Percentiles rank a stretch among this genome's conserved stretches.
phyloP scores from a whole-genome alignment of 371 early-diverging fungal genomes.

The Vairimorpha necatrix region DNA sequence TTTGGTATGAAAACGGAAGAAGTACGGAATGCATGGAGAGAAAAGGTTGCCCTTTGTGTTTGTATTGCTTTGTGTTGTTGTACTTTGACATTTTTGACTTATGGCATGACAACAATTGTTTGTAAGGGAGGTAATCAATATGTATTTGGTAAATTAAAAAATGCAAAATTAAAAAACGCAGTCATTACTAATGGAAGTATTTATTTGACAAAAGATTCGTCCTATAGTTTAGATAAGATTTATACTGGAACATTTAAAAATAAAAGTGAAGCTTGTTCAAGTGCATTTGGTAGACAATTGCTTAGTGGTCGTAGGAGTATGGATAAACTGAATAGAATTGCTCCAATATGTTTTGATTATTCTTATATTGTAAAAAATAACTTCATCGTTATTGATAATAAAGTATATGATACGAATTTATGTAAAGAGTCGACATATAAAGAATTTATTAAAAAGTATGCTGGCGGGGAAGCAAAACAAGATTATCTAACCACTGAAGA shows the following conservation, averaged over 20 bases:
- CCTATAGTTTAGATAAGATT: slow-evolving; percentile 27
- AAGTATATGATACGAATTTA: slow-evolving; percentile 58
- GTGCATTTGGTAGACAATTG: slow-evolving; percentile 50
- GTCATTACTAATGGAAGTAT: slow-evolving; percentile 60
- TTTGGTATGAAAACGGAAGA: slow-evolving; percentile 61
- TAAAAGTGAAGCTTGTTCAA: slow-evolving; percentile 48
- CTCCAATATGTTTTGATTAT: slow-evolving; percentile 56
- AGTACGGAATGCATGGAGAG: slow-evolving; percentile 65
- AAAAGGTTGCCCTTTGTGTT: slow-evolving; percentile 64
- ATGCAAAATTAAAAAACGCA: slow-evolving; percentile 42
- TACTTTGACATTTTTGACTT: slow-evolving; percentile 62
- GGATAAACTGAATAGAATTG: slow-evolving; percentile 41
- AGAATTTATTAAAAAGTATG: slow-evolving; percentile 44
- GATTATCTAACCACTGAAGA: slow-evolving; percentile 44
- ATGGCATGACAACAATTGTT: slow-evolving; percentile 63
- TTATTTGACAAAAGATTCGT: slow-evolving; percentile 24
- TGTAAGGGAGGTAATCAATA: slow-evolving; percentile 57
- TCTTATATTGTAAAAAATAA: slow-evolving; percentile 51
- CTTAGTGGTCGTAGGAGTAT: slow-evolving; percentile 13
- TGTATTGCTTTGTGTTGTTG: slow-evolving; percentile 61
- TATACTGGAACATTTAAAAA: slow-evolving; percentile 43
- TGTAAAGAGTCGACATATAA: slow-evolving; percentile 36
- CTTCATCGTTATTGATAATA: slow-evolving; percentile 59
- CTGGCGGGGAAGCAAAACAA: slow-evolving; percentile 37
- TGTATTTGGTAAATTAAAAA: slow-evolving; percentile 50